Evolutionary conservation across 176 grass and related monocot genomes (phyloP), one percentile per base, ranked within the genome.

Genomic region (Oryza punctata): DNA sequence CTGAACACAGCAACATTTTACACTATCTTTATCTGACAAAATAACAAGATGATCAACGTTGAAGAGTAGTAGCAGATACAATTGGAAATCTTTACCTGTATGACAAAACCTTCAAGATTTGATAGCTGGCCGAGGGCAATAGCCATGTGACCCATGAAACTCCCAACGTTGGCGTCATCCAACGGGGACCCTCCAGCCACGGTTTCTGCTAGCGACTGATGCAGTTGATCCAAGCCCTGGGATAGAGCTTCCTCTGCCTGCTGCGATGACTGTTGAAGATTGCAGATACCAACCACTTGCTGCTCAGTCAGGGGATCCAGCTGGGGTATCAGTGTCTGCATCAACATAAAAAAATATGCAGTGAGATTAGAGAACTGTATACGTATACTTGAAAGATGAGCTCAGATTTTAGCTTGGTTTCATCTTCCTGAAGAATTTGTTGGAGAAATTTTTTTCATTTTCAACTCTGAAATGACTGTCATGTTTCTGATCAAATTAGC

Each of bases 191-290:
- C 95, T 24, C 78, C 65, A 32, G 90, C 81, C 50, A 97, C 85
- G 0, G 90, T 94, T 18, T 88, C 81, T 45, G 90, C 81, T 35
- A 97, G 72, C 13, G 95, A 94, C 32, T 89, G 92, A 67, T 94
- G 86, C 75, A 97, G 87, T 63, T 93, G 90, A 32, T 97, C 95
- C 30, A 94, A 82, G 43, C 96, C 96, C 84, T 98, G 96, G 8
- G 91, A 92, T 18, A 98, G 93, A 68, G 93, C 93, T 84, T 98
- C 96, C 82, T 98, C 96, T 47, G 96, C 93, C 84, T 95, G 93
- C 57, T 98, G 96, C 32, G 77, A 94, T 25, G 91, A 99, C 82
- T 92, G 96, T 63, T 90, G 85, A 37, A 99, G 93, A 77, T 29
- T 90, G 66, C 73, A 96, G 63, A 99, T 91, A 79, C 89, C 91